Percentiles rank a stretch among this genome's conserved stretches.
Evolutionary conservation across 2,329 filamentous ascomycete species (phyloP).

Genomic region (Ramularia endophylla): DNA sequence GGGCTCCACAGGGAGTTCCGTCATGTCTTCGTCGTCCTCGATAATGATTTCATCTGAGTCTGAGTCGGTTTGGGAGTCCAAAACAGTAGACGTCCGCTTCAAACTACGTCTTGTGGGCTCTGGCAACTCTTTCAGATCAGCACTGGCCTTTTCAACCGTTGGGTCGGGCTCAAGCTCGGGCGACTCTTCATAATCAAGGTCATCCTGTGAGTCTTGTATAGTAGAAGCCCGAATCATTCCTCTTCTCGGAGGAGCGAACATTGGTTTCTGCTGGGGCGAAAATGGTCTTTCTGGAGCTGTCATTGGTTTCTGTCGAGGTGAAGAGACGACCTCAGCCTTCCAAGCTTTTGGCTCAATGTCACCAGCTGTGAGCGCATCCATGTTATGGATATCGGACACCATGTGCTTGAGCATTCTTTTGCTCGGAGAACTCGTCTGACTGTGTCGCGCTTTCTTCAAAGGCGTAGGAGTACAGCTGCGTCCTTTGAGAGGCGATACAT

Average conservation of each 20-base stretch:
- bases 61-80: slow-evolving; percentile 5
- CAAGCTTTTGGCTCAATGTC: too few species aligned
- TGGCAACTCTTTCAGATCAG: background rate
- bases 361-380: too few species aligned
- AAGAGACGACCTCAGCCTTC: background rate
- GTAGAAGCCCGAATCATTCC: slow-evolving; percentile 6
- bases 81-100: slow-evolving; percentile 6
- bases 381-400: too few species aligned
- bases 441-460: background rate
- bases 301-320: background rate
- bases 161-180: background rate
- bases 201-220: slow-evolving; percentile 12
- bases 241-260: background rate
- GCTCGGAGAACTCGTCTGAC: too few species aligned
- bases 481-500: slow-evolving; percentile 15
- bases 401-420: too few species aligned
- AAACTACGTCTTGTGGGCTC: background rate
- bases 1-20: too few species aligned
- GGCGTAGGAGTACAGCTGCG: slow-evolving; percentile 11
- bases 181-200: slow-evolving; percentile 4
- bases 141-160: background rate
- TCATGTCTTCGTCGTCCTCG: background rate
- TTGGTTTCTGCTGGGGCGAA: background rate
- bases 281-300: background rate
- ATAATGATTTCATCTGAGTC: background rate